Percentiles rank a stretch among this genome's conserved stretches.
Conservation (phyloP, 495 filamentous ascomycete species). For the Penicillium ochrochloron region DNA sequence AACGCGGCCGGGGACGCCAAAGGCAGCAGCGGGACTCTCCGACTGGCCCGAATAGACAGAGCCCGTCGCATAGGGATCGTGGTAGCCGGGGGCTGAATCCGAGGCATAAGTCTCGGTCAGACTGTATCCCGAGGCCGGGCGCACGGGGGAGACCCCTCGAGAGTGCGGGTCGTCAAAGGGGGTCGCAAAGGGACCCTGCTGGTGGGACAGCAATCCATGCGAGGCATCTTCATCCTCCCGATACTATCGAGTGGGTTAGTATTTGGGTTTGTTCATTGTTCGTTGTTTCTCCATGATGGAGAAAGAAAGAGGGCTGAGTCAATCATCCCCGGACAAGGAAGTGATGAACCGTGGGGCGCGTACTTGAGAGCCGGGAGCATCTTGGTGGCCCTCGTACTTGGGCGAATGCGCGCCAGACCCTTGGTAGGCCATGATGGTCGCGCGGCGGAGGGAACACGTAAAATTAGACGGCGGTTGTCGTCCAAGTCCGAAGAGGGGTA, state of each 20-base stretch:
- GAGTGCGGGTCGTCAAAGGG: slow-evolving; percentile 77
- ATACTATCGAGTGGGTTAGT: slow-evolving; percentile 15
- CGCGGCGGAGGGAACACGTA: slow-evolving; percentile 19
- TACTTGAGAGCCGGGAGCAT: slow-evolving; percentile 55
- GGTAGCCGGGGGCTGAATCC: slow-evolving; percentile 56
- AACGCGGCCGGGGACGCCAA: slow-evolving; percentile 59
- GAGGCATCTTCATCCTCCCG: slow-evolving; percentile 78
- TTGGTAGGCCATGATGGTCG: slow-evolving; percentile 61
- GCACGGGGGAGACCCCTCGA: slow-evolving; percentile 54
- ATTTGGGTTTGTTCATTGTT: background rate
- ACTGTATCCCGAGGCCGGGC: slow-evolving; percentile 73
- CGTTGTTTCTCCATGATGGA: background rate
- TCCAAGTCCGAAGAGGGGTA: slow-evolving; percentile 25
- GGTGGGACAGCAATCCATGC: slow-evolving; percentile 71
- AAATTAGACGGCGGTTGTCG: slow-evolving; percentile 12
- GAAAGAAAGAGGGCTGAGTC: background rate
- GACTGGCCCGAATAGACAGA: slow-evolving; percentile 56
- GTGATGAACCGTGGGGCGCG: slow-evolving; percentile 4
- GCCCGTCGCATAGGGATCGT: slow-evolving; percentile 62
- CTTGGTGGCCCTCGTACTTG: slow-evolving; percentile 57
- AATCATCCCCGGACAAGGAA: background rate
- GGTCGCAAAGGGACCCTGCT: slow-evolving; percentile 60
- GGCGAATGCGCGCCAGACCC: slow-evolving; percentile 46
- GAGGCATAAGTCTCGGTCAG: slow-evolving; percentile 88
- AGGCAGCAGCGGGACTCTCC: slow-evolving; percentile 57